Base-by-base conservation (phyloP, 2,329 filamentous ascomycete genomes). In the Monilinia polystroma region DNA sequence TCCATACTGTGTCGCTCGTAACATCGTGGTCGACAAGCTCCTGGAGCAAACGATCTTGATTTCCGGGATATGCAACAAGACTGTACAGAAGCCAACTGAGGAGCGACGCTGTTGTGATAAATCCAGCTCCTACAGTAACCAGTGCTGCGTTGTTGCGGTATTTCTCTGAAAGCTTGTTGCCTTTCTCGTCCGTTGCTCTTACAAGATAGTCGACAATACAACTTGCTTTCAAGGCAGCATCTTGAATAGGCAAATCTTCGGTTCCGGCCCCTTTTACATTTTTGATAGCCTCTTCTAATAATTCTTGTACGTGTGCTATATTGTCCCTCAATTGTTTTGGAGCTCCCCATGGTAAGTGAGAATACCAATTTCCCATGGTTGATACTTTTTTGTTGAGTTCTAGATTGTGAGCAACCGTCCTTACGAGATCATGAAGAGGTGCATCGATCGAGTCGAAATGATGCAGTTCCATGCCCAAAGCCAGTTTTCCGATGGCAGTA, bases 361-460 rank as follows among this genome's bases (percentile, higher is more conserved):
- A 71, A 64, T 82, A 83, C 81, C 81, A 83, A 54, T 78, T 73
- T 2, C 81, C 80, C 64, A 76, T 76, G 0, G 78, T 76, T 0
- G 80, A 76, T 5, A 83, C 75, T 69, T 81, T 81, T 71, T 83
- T 83, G 69, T 82, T 83, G 38, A 83, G 70, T 1, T 74, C 75
- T 4, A 83, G 74, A 1, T 75, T 57, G 23, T 79, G 76, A 0
- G 77, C 80, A 56, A 82, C 78, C 1, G 71, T 58, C 26, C 70
- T 69, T 0, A 82, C 78, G 60, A 82, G 77, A n/a, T 76, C 73
- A 68, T 81, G 78, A 7, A 81, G 64, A 0, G 79, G 78, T 1
- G 80, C 71, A 60, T 81, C 77, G 1, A 75, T 66, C 4, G 70
- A 57, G 0, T 73, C 71, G 57, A 83, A 83, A 64, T 83, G 81